Evolutionary conservation across 177 flowering plant species (phyloP), one percentile per base, ranked within the genome.

Genomic region (Vitis hybrid): DNA sequence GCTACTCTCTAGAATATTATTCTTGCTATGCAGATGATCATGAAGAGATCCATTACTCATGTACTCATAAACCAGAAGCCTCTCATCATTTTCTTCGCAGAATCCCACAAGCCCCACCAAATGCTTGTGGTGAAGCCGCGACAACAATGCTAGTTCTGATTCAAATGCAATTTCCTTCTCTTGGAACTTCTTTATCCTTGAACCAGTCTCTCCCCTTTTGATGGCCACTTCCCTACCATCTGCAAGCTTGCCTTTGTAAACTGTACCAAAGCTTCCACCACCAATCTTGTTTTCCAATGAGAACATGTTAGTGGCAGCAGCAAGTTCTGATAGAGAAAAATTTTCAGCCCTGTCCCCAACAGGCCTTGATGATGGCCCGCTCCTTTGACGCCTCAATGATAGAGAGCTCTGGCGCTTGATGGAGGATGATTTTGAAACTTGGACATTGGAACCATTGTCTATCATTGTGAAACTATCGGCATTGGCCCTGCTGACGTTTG

Each of bases 11-110:
- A 69, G 70, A 2, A 23, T 30, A 12, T 69, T 71, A 10, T 70
- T 56, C 65, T 49, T 71, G 77, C 17, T 60, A 48, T 81, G 84
- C 62, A 81, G 56, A 54, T 78, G 84, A 59, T 78, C 79, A 69
- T 73, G 70, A 45, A 81, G 79, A 0, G 81, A 12, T 0, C 83
- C 80, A 52, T 81, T 78, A 69, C 66, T 63, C 83, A 81, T 81
- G 81, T 69, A 78, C 67, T 81, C 81, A n/a, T 81, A 81, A 18
- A 81, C 84, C 70, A 81, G 18, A 57, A 81, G 81, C 64, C 73
- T 75, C 72, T 81, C 84, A 52, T 81, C 75, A 1, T 62, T 62
- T 45, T 81, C 81, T 23, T 78, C 45, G 66, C 84, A 81, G 75
- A 60, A 81, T 17, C 84, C 84, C 7, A 73, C 57, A 1, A 81